A percentile compares a stretch with the other conserved stretches of the same genome.
phyloP scores from a whole-genome alignment of 1,284 basidiomycete species.

The Paramarasmius palmivorus region DNA sequence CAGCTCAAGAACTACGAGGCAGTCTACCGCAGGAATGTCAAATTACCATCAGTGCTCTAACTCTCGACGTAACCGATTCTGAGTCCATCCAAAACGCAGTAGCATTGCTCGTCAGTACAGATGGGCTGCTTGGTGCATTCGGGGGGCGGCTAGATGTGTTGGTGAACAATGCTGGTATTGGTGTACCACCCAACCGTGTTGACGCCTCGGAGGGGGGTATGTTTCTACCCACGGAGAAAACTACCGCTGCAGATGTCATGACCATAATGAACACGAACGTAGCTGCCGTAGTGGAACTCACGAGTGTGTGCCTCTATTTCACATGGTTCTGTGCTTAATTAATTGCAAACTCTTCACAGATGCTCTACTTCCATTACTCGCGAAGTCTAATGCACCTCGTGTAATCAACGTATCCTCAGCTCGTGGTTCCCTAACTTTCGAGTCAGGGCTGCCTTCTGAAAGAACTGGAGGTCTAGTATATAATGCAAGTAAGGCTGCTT shows the following conservation, averaged over 20 bases:
- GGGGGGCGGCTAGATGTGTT: conserved; percentile 2
- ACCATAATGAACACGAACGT: conserved; percentile 4
- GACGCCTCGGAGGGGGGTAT: not conserved
- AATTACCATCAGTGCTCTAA: not conserved
- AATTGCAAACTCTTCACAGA: no score
- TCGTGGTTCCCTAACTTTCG: no score
- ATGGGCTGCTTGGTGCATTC: not conserved
- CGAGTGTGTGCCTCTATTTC: not conserved
- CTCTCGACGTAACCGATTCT: not conserved
- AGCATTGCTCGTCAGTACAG: not conserved
- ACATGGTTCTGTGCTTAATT: not conserved
- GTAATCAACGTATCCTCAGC: no score
- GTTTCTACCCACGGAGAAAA: not conserved
- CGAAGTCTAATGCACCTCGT: no score
- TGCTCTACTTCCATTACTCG: no score
- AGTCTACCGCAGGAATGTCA: no score
- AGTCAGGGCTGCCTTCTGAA: no score
- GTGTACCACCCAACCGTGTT: conserved; percentile 2
- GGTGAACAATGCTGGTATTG: conserved; percentile 6
- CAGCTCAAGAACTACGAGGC: no score
- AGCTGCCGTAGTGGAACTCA: conserved; percentile 4
- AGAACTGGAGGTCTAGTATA: no score
- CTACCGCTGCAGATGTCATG: conserved; percentile 3
- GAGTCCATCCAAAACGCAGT: not conserved
- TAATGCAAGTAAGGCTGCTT: no score